Evolutionary conservation across 208 protist species (phyloP).

Genomic region (Trypanosoma platydactyli): DNA sequence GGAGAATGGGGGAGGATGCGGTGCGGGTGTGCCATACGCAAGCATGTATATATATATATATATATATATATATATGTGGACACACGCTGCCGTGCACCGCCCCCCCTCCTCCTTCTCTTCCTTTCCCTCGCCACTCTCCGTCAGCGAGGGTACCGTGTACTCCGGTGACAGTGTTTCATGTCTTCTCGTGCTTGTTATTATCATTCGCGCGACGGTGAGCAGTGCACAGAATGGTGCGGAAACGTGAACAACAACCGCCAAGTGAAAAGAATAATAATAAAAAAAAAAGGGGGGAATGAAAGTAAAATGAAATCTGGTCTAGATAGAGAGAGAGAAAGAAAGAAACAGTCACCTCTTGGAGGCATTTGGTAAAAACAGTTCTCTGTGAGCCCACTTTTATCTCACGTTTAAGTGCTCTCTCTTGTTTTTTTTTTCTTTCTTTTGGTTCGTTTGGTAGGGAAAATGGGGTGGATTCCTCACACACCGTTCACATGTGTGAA

Average conservation of each 20-base stretch:
- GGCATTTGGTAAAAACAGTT: conserved; percentile 17
- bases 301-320: too few species aligned
- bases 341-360: not conserved
- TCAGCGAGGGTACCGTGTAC: conserved; percentile 11
- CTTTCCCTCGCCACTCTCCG: too few species aligned
- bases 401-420: conserved; percentile 4
- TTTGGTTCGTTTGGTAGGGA: conserved; percentile 1
- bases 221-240: too few species aligned
- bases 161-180: conserved; percentile 12
- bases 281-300: too few species aligned
- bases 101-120: too few species aligned
- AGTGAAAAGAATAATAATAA: too few species aligned
- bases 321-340: too few species aligned
- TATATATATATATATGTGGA: too few species aligned
- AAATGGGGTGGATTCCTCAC: not conserved
- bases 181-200: conserved; percentile 17
- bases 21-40: too few species aligned
- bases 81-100: too few species aligned
- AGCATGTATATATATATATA: too few species aligned
- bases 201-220: conserved; percentile 8
- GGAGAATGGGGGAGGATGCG: too few species aligned
- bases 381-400: conserved; percentile 24
- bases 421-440: conserved; percentile 24
- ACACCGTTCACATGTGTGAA: not conserved
- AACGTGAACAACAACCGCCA: conserved; percentile 15